A percentile compares a stretch with the other conserved stretches of the same genome.
phyloP scores from a whole-genome alignment of 2,329 filamentous ascomycete species.

The Aspergillus uvarum region DNA sequence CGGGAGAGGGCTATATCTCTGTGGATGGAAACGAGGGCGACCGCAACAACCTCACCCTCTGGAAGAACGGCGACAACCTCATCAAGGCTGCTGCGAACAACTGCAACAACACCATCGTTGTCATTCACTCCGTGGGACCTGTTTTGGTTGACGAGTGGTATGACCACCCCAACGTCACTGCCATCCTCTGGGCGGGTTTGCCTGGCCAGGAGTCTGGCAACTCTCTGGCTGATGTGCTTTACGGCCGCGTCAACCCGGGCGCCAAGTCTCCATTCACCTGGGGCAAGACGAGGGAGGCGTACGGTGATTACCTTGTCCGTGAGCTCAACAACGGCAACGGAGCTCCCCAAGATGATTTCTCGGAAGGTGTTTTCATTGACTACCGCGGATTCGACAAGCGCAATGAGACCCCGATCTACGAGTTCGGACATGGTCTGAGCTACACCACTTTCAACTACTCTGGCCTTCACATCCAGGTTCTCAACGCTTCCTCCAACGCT shows the following conservation, averaged over 20 bases:
- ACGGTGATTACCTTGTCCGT: constrained; percentile 58
- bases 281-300: constrained; percentile 53
- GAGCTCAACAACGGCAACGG: constrained; percentile 56
- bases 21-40: constrained; percentile 84
- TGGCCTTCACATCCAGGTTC: constrained; percentile 51
- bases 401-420: constrained; percentile 58
- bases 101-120: constrained; percentile 86
- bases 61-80: constrained; percentile 76
- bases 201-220: constrained; percentile 76
- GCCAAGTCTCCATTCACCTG: constrained; percentile 64
- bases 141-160: constrained; percentile 68
- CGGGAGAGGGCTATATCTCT: constrained; percentile 82
- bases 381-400: constrained; percentile 55
- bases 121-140: constrained; percentile 82
- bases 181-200: constrained; percentile 72
- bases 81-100: constrained; percentile 75
- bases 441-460: constrained; percentile 65
- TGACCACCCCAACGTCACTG: constrained; percentile 66
- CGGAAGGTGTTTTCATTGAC: constrained; percentile 62
- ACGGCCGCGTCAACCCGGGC: constrained; percentile 64
- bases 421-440: constrained; percentile 62
- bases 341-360: constrained; percentile 60
- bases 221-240: constrained; percentile 70
- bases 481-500: constrained; percentile 50
- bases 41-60: constrained; percentile 87